Evolutionary conservation across 2,329 filamentous ascomycete species (phyloP).

Genomic region (Plectosphaerella cucumerina): DNA sequence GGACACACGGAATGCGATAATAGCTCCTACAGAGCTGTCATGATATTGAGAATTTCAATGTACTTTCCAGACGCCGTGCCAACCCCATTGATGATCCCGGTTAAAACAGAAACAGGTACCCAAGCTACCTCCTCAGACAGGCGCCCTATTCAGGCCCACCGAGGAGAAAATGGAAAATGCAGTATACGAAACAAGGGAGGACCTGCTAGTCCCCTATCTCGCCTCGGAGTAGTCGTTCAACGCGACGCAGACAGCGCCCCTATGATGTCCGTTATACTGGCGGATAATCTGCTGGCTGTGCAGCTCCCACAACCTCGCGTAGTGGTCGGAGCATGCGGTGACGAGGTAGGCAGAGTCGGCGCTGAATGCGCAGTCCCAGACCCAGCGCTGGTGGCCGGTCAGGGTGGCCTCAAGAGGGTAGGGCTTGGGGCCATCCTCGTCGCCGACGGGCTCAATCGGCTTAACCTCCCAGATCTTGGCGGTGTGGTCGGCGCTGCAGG

Average conservation of each 20-base stretch:
- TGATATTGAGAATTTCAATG: conserved; percentile 4
- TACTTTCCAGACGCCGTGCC: conserved; percentile 13
- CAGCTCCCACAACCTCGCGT: conserved; percentile 87
- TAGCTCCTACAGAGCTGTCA: neutral
- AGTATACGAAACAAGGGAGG: conserved; percentile 6
- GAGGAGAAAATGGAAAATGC: neutral
- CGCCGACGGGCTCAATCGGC: conserved; percentile 53
- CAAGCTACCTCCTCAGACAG: too few relatives aligned
- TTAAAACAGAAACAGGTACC: too few relatives aligned
- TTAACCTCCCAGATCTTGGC: conserved; percentile 93
- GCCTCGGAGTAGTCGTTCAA: conserved; percentile 78
- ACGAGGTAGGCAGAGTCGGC: conserved; percentile 91
- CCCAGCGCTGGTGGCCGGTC: conserved; percentile 89
- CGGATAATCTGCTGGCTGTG: conserved; percentile 82
- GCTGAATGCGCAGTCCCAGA: conserved; percentile 95
- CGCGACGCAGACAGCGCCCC: conserved; percentile 87
- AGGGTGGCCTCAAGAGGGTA: conserved; percentile 84
- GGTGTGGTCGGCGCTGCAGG: conserved; percentile 88
- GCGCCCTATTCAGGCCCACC: neutral
- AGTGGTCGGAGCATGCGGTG: conserved; percentile 90
- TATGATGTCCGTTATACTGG: conserved; percentile 92
- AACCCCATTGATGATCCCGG: conserved; percentile 4
- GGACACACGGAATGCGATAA: neutral
- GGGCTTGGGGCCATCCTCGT: conserved; percentile 45
- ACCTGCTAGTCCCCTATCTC: conserved; percentile 21